phyloP scores from a whole-genome alignment of 495 filamentous ascomycete species.

The Penicillium canescens region DNA sequence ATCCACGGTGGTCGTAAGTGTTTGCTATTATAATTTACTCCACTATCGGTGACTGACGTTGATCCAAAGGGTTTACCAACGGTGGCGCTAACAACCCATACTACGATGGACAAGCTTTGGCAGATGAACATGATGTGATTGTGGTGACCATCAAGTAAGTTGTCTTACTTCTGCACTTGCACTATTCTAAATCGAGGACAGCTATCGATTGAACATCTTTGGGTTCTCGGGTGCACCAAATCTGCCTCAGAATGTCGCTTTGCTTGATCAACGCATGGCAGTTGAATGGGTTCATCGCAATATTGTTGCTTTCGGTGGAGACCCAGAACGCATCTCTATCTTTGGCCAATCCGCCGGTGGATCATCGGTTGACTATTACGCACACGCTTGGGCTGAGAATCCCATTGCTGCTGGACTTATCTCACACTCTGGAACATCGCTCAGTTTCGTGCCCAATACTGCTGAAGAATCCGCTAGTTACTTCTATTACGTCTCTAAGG shows the following conservation, averaged over 20 bases:
- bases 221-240: conserved; percentile 52
- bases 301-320: conserved; percentile 54
- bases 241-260: conserved; percentile 35
- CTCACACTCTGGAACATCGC: conserved; percentile 53
- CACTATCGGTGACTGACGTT: neutral
- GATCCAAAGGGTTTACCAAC: neutral
- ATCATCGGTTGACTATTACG: conserved; percentile 51
- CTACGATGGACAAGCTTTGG: conserved; percentile 43
- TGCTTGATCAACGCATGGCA: conserved; percentile 47
- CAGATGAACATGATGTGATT: conserved; percentile 40
- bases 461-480: conserved; percentile 17
- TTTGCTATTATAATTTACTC: neutral
- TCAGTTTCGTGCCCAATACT: conserved; percentile 43
- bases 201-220: conserved; percentile 51
- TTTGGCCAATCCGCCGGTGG: conserved; percentile 54
- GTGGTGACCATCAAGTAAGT: conserved; percentile 41
- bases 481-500: conserved; percentile 42
- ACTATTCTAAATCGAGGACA: neutral
- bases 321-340: conserved; percentile 53
- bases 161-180: neutral
- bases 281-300: conserved; percentile 63
- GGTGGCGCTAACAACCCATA: conserved; percentile 30
- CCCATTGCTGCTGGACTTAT: conserved; percentile 49
- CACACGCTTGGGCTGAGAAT: conserved; percentile 44
- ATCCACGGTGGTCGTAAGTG: conserved; percentile 42